These are phyloP conservation scores for Acanthamoeba quina DNA, from an alignment of 208 protist species.

Conservation along the genomic window DNA sequence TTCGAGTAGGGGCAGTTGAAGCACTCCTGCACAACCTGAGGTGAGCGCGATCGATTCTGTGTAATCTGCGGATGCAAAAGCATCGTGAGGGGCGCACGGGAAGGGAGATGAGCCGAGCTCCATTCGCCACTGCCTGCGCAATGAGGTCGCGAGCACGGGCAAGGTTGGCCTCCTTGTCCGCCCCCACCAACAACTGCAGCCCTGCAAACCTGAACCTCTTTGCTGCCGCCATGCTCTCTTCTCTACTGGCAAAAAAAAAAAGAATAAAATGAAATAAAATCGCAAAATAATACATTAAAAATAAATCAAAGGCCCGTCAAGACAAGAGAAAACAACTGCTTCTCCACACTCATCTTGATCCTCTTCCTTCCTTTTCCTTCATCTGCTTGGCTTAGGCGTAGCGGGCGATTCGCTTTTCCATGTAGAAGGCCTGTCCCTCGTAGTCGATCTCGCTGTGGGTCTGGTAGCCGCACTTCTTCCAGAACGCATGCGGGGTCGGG, in stretches of 20 bases:
- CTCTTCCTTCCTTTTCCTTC: too few species aligned
- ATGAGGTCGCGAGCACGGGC: conserved; percentile 11
- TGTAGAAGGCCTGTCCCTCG: conserved; percentile 40
- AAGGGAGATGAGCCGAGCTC: conserved; percentile 28
- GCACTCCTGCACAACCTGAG: conserved; percentile 72
- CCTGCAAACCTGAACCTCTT: conserved; percentile 72
- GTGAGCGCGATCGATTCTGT: neutral
- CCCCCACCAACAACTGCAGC: conserved; percentile 50
- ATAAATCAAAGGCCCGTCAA: neutral
- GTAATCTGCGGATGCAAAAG: neutral
- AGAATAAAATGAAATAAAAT: neutral
- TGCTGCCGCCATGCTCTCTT: neutral
- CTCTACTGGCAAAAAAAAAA: too few species aligned
- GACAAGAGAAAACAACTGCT: neutral
- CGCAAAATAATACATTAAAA: neutral
- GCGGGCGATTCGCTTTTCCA: conserved; percentile 58
- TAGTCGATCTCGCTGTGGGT: conserved; percentile 66
- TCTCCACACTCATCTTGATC: neutral
- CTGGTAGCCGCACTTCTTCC: conserved; percentile 58
- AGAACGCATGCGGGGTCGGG: conserved; percentile 20
- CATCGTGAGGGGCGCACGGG: neutral
- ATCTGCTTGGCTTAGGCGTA: neutral
- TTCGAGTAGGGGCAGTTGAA: conserved; percentile 97
- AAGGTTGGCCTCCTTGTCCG: conserved; percentile 55
- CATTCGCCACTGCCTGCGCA: neutral